These are phyloP conservation scores for Gonapodya sp. DNA, from an alignment of 192 early-diverging fungal genomes.

Conservation along the genomic window DNA sequence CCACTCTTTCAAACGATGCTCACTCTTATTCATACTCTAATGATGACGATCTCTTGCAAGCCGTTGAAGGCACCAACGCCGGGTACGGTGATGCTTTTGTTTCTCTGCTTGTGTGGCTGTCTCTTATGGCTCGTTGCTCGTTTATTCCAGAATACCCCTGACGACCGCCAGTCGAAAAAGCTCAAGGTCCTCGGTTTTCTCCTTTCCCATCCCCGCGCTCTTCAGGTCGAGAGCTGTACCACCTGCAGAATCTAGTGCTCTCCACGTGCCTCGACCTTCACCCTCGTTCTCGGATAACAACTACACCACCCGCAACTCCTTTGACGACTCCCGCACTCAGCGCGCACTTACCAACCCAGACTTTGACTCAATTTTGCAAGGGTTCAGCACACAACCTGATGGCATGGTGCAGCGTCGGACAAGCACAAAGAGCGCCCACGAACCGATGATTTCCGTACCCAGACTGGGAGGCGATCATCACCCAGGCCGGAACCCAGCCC, in stretches of 20 bases:
- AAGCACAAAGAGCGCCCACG: not conserved
- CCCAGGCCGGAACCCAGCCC: not conserved
- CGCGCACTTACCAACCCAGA: not conserved
- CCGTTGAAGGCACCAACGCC: too few relatives aligned
- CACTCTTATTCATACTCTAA: too few relatives aligned
- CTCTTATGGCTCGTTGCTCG: not conserved
- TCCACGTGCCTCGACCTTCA: not conserved
- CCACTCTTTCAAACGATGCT: too few relatives aligned
- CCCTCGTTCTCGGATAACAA: not conserved
- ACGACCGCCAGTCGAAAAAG: not conserved
- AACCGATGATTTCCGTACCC: not conserved
- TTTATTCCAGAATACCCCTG: not conserved
- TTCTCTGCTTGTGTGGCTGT: not conserved
- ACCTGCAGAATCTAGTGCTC: not conserved
- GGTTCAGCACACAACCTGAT: not conserved
- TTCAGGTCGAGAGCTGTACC: not conserved
- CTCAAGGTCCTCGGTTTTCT: not conserved
- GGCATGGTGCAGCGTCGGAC: not conserved
- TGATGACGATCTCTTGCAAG: too few relatives aligned
- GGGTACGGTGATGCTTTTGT: too few relatives aligned
- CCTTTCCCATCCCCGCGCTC: not conserved
- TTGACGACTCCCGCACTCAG: not conserved
- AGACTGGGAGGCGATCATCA: not conserved
- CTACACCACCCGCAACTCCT: not conserved
- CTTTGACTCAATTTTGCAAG: not conserved